Percentiles rank a stretch among this genome's conserved stretches.
Evolutionary conservation across 805 yeast species (phyloP).

Genomic region (Huiozyma naganishii): DNA sequence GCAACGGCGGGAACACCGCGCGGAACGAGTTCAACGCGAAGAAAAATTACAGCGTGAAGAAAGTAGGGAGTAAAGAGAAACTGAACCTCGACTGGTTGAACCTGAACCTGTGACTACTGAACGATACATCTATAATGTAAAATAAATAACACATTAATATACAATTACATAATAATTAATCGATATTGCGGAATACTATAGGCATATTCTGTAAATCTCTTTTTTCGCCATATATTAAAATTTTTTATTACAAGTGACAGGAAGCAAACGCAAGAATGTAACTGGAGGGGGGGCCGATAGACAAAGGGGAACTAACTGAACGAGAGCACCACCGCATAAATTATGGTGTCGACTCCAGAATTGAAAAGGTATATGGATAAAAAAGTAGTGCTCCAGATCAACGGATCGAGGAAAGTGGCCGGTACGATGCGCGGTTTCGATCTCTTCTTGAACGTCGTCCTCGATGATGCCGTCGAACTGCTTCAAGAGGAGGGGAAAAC

Average conservation of each 20-base stretch:
- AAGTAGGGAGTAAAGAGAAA: slow-evolving; percentile 3
- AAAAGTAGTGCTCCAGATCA: slow-evolving; percentile 59
- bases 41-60: slow-evolving; percentile 1
- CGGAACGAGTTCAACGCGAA: neutral
- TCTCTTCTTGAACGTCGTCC: slow-evolving; percentile 57
- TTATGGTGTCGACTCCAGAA: slow-evolving; percentile 55
- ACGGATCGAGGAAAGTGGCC: slow-evolving; percentile 67
- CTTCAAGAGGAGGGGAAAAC: slow-evolving; percentile 8
- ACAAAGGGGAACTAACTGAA: too few relatives aligned
- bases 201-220: neutral
- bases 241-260: neutral
- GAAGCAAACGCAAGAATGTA: too few relatives aligned
- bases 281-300: too few relatives aligned
- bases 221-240: neutral
- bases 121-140: neutral
- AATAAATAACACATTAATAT: too few relatives aligned
- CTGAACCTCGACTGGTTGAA: slow-evolving; percentile 5
- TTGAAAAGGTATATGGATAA: slow-evolving; percentile 65
- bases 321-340: too few relatives aligned
- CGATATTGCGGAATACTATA: too few relatives aligned
- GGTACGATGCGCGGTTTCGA: slow-evolving; percentile 85
- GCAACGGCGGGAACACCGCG: slow-evolving; percentile 11
- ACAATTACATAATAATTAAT: too few relatives aligned
- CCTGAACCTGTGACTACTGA: neutral
- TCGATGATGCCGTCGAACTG: slow-evolving; percentile 63